phyloP scores from a whole-genome alignment of 495 filamentous ascomycete genomes.

The Aspergillus ellipticus region DNA sequence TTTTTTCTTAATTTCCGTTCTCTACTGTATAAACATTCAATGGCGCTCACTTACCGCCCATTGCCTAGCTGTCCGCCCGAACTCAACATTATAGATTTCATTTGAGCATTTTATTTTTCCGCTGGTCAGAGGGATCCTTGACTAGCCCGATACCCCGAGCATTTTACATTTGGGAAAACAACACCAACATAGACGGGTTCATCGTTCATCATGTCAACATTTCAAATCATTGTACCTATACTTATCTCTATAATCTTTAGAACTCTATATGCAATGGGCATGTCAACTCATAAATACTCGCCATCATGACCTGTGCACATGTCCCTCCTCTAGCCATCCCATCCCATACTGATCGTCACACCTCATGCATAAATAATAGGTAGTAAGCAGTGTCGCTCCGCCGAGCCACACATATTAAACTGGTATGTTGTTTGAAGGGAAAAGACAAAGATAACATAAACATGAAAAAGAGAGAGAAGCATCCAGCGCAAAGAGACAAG shows the following conservation, averaged over 20 bases:
- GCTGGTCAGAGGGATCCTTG: no score
- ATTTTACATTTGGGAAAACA: not conserved
- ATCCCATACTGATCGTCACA: not conserved
- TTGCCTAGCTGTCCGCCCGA: not conserved
- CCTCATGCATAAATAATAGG: not conserved
- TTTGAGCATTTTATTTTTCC: not conserved
- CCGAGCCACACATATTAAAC: not conserved
- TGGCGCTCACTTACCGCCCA: not conserved
- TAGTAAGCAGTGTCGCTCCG: not conserved
- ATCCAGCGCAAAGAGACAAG: not conserved
- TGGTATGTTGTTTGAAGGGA: not conserved
- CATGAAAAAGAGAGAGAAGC: not conserved
- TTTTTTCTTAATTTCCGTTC: not conserved
- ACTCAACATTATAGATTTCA: not conserved
- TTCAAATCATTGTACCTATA: not conserved
- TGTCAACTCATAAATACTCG: not conserved
- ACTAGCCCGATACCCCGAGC: not conserved
- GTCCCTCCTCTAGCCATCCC: not conserved
- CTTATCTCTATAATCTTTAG: not conserved
- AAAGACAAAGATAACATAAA: not conserved
- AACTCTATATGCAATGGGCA: slow-evolving; percentile 4
- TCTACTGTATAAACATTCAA: slow-evolving; percentile 1
- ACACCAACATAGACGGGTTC: not conserved
- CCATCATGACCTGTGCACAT: not conserved
- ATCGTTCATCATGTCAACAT: not conserved